Base-by-base conservation (phyloP, 2,329 filamentous ascomycete species). In the Claviceps digitariae region DNA sequence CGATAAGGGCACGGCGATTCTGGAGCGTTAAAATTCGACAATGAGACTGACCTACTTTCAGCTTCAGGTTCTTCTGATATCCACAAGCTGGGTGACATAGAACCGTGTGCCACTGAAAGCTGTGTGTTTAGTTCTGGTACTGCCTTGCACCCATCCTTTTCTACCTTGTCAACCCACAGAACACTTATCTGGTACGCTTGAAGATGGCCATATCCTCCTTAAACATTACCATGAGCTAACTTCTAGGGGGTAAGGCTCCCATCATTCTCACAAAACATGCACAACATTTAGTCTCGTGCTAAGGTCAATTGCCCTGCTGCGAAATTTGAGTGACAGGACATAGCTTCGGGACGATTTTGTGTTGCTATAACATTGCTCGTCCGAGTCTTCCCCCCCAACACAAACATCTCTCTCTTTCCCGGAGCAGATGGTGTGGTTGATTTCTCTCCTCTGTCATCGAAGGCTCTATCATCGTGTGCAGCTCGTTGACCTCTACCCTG, bases 201-300 rank as follows among this genome's bases (percentile, higher is more conserved):
- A 15, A 27, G 55, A 10, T 59, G 61, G 54, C 58, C 52, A 63
- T 65, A 60, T 57, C 62, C 47, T 59, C 55, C 27, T 58, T 58
- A 45, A 60, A 60, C n/a, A 25, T 21, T 7, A 47, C 27, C 57
- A 59, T 47, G 46, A 59, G 48, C 59, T 59, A 60, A 52, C 48
- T 38, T 51, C 15, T 38, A 59, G 60, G 52, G 55, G 56, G 45
- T 57, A 59, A 20, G 44, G 48, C 51, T 52, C 53, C 54, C 56
- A 52, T 44, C 56, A 55, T 44, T 29, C 60, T 56, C 41, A 57
- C 60, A 47, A 40, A 9, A 7, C 44, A 52, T 48, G 48, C 45
- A 38, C 45, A 52, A 23, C 3, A 49, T 40, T 5, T 27, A 17
- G 20, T 48, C 23, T 21, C 25, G 15, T 20, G 40, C 20, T 52